phyloP scores from a whole-genome alignment of 495 filamentous ascomycete genomes.

The Pyronema omphalodes region DNA sequence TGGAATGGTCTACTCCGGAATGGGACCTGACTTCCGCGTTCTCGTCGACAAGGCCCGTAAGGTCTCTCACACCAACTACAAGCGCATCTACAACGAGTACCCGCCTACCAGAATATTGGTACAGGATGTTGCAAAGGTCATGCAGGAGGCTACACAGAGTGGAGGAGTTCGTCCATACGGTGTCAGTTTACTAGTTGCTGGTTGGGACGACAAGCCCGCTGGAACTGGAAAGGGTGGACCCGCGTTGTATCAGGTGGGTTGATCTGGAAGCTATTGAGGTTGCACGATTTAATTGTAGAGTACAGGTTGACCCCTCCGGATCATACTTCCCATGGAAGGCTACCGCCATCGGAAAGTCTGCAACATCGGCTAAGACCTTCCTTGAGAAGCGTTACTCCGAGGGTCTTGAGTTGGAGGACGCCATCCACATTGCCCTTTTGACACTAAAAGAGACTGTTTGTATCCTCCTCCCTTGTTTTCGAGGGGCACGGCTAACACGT shows the following conservation, averaged over 20 bases:
- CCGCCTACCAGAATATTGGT: constrained; percentile 95
- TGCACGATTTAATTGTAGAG: constrained; percentile 1
- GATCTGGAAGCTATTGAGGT: background rate
- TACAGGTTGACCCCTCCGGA: constrained; percentile 70
- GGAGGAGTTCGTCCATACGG: constrained; percentile 97
- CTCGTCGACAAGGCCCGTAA: constrained; percentile 95
- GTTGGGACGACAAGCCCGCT: constrained; percentile 98
- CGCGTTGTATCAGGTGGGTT: constrained; percentile 63
- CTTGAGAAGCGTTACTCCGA: constrained; percentile 97
- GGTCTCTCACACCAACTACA: constrained; percentile 97
- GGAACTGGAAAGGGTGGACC: constrained; percentile 91
- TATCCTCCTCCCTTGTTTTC: background rate
- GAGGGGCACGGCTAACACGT: background rate
- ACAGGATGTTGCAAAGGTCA: constrained; percentile 90
- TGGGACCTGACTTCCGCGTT: constrained; percentile 96
- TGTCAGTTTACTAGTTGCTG: constrained; percentile 83
- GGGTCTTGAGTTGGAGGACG: constrained; percentile 91
- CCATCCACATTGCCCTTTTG: constrained; percentile 91
- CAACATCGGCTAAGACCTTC: constrained; percentile 95
- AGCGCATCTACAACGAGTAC: constrained; percentile 99
- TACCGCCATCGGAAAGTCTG: constrained; percentile 95
- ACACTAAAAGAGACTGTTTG: constrained; percentile 79
- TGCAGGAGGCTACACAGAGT: constrained; percentile 97
- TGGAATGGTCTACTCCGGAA: constrained; percentile 98
- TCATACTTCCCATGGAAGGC: constrained; percentile 99